Evolutionary conservation across 2,329 filamentous ascomycete species (phyloP).

Genomic region (Ceratocystis destructans): DNA sequence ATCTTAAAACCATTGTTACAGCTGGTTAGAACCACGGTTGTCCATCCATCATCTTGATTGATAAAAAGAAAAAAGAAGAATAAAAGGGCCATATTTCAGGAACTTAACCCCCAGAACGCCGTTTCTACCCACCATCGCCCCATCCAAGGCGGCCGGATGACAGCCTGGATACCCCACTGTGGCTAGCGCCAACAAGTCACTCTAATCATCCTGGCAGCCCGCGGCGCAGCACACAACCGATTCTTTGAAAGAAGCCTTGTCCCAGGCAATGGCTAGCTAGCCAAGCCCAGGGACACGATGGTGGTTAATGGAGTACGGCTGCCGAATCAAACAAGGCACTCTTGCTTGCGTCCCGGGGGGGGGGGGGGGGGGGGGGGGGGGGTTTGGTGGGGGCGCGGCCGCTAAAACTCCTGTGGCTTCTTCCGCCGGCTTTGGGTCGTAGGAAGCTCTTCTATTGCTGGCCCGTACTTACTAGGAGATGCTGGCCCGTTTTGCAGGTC

Average conservation of each 20-base stretch:
- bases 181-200: conserved; percentile 46
- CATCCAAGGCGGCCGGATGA: conserved; percentile 49
- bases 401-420: neutral
- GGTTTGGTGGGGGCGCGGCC: neutral
- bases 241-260: conserved; percentile 46
- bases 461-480: neutral
- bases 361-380: too few species aligned
- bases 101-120: too few species aligned
- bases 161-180: conserved; percentile 34
- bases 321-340: conserved; percentile 46
- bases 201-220: conserved; percentile 55
- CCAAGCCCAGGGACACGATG: conserved; percentile 55
- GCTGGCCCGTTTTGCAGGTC: neutral
- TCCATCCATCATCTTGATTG: too few species aligned
- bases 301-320: conserved; percentile 57
- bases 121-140: conserved; percentile 43
- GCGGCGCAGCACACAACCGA: conserved; percentile 54
- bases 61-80: too few species aligned
- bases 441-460: too few species aligned
- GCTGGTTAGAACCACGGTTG: too few species aligned
- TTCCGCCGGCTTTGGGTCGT: neutral
- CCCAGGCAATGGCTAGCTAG: conserved; percentile 49
- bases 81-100: too few species aligned
- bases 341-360: too few species aligned
- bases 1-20: too few species aligned